phyloP scores from a whole-genome alignment of 2,329 filamentous ascomycete species.

The Hypoxylon rubiginosum region DNA sequence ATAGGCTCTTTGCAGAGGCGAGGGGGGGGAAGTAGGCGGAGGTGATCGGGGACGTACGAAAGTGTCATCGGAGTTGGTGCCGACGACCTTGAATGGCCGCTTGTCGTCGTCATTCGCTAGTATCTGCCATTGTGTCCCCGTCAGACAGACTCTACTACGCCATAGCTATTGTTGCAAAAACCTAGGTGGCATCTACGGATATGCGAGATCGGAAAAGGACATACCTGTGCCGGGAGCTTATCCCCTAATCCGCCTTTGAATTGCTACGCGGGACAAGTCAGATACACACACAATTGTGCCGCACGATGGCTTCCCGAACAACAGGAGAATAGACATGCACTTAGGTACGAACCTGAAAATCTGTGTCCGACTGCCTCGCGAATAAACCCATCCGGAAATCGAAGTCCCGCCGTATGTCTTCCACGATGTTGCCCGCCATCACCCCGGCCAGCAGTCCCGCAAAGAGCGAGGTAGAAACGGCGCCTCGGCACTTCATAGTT shows the following conservation, averaged over 20 bases:
- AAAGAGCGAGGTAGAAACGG: slow-evolving; percentile 33
- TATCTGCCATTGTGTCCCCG: slow-evolving; percentile 13
- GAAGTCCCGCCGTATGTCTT: slow-evolving; percentile 55
- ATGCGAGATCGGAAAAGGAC: slow-evolving; percentile 18
- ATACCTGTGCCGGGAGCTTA: slow-evolving; percentile 53
- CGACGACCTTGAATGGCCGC: slow-evolving; percentile 57
- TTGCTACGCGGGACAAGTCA: slow-evolving; percentile 43
- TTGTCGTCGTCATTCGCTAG: slow-evolving; percentile 33
- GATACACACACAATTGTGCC: too few relatives aligned
- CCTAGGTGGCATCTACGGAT: not conserved
- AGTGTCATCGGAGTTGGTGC: slow-evolving; percentile 52
- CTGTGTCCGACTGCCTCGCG: slow-evolving; percentile 50
- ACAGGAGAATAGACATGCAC: not conserved
- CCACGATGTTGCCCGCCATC: slow-evolving; percentile 41
- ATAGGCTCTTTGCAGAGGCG: not conserved
- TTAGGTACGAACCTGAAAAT: slow-evolving; percentile 53
- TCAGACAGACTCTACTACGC: not conserved
- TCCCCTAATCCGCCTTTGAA: slow-evolving; percentile 59
- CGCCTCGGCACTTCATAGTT: slow-evolving; percentile 31
- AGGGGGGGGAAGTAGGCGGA: not conserved
- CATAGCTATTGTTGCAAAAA: not conserved
- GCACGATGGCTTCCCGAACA: too few relatives aligned
- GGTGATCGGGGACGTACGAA: slow-evolving; percentile 55
- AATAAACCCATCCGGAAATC: slow-evolving; percentile 56
- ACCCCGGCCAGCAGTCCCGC: slow-evolving; percentile 34